A percentile compares a stretch with the other conserved stretches of the same genome.
Evolutionary conservation across 805 yeast species (phyloP).

Genomic region (Metschnikowia baotianmanensis): DNA sequence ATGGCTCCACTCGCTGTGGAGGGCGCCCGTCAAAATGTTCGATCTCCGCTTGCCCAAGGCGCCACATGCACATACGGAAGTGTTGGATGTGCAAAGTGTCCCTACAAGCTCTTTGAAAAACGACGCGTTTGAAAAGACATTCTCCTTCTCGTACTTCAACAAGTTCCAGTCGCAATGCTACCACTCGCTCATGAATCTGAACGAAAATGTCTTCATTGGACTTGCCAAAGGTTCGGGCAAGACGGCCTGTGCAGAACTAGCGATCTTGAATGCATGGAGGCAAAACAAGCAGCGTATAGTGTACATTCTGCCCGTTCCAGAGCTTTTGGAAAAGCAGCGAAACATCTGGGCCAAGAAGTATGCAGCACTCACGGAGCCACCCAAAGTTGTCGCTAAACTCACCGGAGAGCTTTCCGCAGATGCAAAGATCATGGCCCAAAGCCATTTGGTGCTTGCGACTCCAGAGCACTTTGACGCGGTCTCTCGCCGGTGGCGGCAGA

Average conservation of each 20-base stretch:
- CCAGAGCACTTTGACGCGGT: conserved; percentile 74
- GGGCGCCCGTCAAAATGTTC: conserved; percentile 56
- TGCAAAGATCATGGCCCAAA: conserved; percentile 50
- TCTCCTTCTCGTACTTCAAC: conserved; percentile 58
- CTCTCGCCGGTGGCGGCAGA: conserved; percentile 79
- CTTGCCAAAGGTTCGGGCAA: conserved; percentile 77
- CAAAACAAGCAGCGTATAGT: conserved; percentile 67
- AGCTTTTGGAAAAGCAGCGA: conserved; percentile 45
- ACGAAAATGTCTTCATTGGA: conserved; percentile 64
- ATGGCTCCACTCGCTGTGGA: conserved; percentile 78
- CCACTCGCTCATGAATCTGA: conserved; percentile 53
- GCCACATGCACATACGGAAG: conserved; percentile 59
- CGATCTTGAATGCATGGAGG: conserved; percentile 71
- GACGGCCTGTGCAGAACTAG: conserved; percentile 66
- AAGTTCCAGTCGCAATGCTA: conserved; percentile 72
- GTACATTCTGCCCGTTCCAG: conserved; percentile 66
- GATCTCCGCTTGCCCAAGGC: conserved; percentile 56
- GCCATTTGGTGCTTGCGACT: conserved; percentile 72
- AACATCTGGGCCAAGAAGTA: conserved; percentile 56
- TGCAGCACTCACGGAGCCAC: conserved; percentile 46
- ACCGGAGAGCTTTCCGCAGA: conserved; percentile 54
- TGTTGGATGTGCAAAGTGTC: conserved; percentile 50
- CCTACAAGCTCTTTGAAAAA: conserved; percentile 48
- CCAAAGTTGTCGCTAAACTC: conserved; percentile 55
- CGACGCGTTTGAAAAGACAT: conserved; percentile 46